Evolutionary conservation across 441 rosid species (phyloP), one percentile per base, ranked within the genome.

Genomic region (Hura crepitans): DNA sequence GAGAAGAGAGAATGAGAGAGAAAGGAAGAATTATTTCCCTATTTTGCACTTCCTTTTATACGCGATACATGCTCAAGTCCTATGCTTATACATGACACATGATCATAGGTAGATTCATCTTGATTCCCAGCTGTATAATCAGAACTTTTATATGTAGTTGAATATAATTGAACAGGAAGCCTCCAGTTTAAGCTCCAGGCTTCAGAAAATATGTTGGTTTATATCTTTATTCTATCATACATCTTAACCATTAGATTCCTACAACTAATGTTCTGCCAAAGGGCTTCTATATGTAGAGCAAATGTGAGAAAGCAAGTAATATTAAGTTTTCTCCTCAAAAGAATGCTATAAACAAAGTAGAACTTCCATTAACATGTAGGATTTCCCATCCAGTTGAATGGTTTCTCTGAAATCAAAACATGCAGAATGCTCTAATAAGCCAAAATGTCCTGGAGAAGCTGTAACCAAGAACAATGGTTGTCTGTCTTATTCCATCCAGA

Each of bases 61-160:
- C n/a, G n/a, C n/a, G n/a, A n/a, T n/a, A n/a, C 43, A 53, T 58
- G 63, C 35, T 66, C 30, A 57, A 47, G 50, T 60, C 42, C 23
- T 17, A 30, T 71, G 50, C 63, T 23, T 53, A 14, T 23, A 49
- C 6, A n/a, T n/a, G n/a, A n/a, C n/a, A n/a, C n/a, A n/a, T n/a
- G n/a, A n/a, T 56, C 55, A 28, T 10, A 20, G 50, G 23, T 46
- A 3, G 23, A 65, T 47, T 35, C 33, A 8, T 28, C 15, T 47
- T 65, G 35, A n/a, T 53, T 54, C 25, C 37, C 12, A 10, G 12
- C 55, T 55, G 15, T 56, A 67, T 35, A 8, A 23, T 39, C 27
- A 58, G 14, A 17, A 30, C 42, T 2, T n/a, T 3, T 49, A 13
- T 49, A 27, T 54, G 5, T 15, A 10, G 15, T 27, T 67, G 51